These are phyloP conservation scores for Curvularia lunata DNA, from an alignment of 2,329 filamentous ascomycete species.

Conservation along the genomic window DNA sequence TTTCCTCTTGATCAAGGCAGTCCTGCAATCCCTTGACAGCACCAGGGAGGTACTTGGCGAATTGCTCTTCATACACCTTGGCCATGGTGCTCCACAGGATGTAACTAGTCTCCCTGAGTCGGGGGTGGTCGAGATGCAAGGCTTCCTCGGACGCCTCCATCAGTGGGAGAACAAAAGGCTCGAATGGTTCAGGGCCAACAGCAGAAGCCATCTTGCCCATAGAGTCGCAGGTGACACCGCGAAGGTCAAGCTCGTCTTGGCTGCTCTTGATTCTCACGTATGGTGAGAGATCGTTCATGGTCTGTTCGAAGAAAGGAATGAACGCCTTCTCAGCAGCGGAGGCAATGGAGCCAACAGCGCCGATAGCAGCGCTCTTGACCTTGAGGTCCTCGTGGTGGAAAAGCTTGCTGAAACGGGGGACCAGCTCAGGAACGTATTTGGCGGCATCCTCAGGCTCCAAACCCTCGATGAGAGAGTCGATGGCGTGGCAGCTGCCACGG, in stretches of 20 bases:
- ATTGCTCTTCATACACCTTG: conserved; percentile 88
- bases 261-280: conserved; percentile 87
- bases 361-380: conserved; percentile 87
- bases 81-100: conserved; percentile 95
- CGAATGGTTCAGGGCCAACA: conserved; percentile 84
- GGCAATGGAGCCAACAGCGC: conserved; percentile 89
- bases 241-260: conserved; percentile 87
- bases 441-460: conserved; percentile 81
- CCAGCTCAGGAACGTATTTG: conserved; percentile 80
- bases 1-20: conserved; percentile 87
- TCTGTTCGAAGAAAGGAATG: conserved; percentile 87
- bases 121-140: conserved; percentile 83
- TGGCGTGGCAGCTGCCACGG: conserved; percentile 85
- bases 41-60: conserved; percentile 77
- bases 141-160: conserved; percentile 94
- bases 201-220: conserved; percentile 92
- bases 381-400: conserved; percentile 85
- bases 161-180: conserved; percentile 86
- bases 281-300: conserved; percentile 85
- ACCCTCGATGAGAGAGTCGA: conserved; percentile 89
- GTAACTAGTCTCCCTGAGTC: conserved; percentile 94
- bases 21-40: conserved; percentile 82
- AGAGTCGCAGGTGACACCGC: conserved; percentile 88
- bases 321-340: conserved; percentile 83
- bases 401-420: conserved; percentile 82